phyloP scores from a whole-genome alignment of 2,329 filamentous ascomycete species.

The Arthrobotrys conoides region DNA sequence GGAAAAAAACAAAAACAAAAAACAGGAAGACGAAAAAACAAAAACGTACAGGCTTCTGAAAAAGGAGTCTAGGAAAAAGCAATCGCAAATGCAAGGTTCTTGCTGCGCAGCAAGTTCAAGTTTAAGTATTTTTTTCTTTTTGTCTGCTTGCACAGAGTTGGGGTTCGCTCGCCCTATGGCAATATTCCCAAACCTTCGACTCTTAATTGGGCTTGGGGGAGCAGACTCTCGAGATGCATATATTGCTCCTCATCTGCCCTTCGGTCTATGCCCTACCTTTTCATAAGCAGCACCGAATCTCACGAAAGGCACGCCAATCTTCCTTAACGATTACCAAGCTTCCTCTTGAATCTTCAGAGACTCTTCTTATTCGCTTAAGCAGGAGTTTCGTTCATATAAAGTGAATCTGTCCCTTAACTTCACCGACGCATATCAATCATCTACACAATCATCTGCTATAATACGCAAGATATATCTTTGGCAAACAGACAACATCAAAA shows the following conservation, averaged over 20 bases:
- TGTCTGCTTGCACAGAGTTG: constrained; percentile 15
- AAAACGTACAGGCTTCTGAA: constrained; percentile 10
- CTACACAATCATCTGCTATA: not conserved
- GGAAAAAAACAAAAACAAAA: not conserved
- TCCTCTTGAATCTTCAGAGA: constrained; percentile 49
- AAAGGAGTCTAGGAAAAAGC: constrained; percentile 25
- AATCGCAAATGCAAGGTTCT: constrained; percentile 43
- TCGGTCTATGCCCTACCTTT: constrained; percentile 55
- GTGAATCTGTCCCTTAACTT: constrained; percentile 29
- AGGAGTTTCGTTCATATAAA: constrained; percentile 54
- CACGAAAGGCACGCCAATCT: constrained; percentile 61
- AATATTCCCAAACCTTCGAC: constrained; percentile 52
- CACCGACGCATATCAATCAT: constrained; percentile 5
- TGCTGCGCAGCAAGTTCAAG: constrained; percentile 51
- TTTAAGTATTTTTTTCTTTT: constrained; percentile 37
- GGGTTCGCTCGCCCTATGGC: constrained; percentile 43
- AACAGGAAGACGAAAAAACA: constrained; percentile 12
- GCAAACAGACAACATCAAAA: constrained; percentile 18
- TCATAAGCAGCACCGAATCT: constrained; percentile 61
- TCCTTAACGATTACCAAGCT: constrained; percentile 56
- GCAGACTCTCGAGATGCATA: constrained; percentile 59
- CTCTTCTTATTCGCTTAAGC: constrained; percentile 61
- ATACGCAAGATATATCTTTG: not conserved
- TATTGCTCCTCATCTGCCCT: constrained; percentile 58
- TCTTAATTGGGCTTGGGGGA: constrained; percentile 58